Percentiles rank a stretch among this genome's conserved stretches.
Conservation (phyloP, 805 yeast species). For the Peterozyma xylosa region DNA sequence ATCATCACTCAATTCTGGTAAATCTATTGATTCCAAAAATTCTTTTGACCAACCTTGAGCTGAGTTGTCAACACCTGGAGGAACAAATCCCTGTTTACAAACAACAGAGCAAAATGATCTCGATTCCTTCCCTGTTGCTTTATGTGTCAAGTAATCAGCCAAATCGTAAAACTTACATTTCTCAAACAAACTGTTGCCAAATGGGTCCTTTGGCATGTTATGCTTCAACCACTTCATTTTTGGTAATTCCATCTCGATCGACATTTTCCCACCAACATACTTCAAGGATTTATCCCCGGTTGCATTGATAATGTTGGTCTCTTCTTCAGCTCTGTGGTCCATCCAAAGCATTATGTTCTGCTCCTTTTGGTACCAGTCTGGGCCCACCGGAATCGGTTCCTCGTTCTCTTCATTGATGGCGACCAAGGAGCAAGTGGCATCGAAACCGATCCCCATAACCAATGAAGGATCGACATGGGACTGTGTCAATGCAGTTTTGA, state of each 20-base stretch:
- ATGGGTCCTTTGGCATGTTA: constrained; percentile 54
- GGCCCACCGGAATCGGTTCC: constrained; percentile 83
- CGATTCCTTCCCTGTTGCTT: constrained; percentile 82
- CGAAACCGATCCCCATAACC: constrained; percentile 88
- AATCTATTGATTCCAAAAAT: constrained; percentile 59
- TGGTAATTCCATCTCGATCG: constrained; percentile 97
- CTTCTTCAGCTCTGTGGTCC: constrained; percentile 92
- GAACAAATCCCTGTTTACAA: constrained; percentile 93
- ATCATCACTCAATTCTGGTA: constrained; percentile 72
- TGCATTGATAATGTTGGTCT: constrained; percentile 74
- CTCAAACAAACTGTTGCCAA: constrained; percentile 31
- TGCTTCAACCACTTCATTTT: constrained; percentile 94
- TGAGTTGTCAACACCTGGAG: constrained; percentile 85
- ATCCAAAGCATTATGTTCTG: constrained; percentile 94
- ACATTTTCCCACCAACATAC: constrained; percentile 96
- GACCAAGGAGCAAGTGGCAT: constrained; percentile 94
- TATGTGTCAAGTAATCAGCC: constrained; percentile 86
- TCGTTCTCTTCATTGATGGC: constrained; percentile 61
- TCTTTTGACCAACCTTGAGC: constrained; percentile 84
- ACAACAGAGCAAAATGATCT: constrained; percentile 87
- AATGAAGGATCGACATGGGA: constrained; percentile 60
- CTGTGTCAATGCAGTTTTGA: constrained; percentile 64
- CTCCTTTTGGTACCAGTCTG: constrained; percentile 63
- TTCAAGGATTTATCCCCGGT: constrained; percentile 74
- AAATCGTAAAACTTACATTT: constrained; percentile 81